A percentile compares a stretch with the other conserved stretches of the same genome.
phyloP scores from a whole-genome alignment of 1,284 basidiomycete genomes.

The Termitomyces sp. region DNA sequence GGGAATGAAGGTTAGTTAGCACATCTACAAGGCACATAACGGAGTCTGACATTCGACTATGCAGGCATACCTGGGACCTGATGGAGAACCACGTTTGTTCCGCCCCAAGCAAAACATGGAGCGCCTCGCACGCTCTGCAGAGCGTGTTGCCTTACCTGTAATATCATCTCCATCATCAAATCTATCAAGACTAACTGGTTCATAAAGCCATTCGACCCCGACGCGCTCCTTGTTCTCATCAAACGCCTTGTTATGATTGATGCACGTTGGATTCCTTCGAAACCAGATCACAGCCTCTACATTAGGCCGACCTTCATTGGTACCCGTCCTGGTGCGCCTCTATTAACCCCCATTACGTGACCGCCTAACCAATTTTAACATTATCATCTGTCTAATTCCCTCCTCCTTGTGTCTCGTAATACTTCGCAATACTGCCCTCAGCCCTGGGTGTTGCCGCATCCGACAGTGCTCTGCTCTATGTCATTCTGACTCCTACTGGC shows the following conservation, averaged over 20 bases:
- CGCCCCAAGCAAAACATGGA: conserved; percentile 80
- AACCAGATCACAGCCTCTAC: conserved; percentile 71
- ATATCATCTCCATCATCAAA: background rate
- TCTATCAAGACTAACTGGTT: background rate
- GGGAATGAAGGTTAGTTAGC: conserved; percentile 70
- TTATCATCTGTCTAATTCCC: background rate
- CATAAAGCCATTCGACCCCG: conserved; percentile 55
- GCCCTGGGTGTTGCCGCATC: conserved; percentile 68
- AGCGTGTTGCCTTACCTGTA: conserved; percentile 61
- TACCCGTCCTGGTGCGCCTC: conserved; percentile 53
- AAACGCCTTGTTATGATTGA: conserved; percentile 67
- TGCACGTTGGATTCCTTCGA: conserved; percentile 68
- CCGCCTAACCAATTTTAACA: background rate
- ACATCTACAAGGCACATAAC: background rate
- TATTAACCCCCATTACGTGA: background rate
- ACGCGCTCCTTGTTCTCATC: conserved; percentile 64
- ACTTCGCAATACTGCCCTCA: conserved; percentile 15
- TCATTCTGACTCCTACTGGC: conserved; percentile 62
- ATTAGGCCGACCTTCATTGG: conserved; percentile 82
- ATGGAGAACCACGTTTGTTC: conserved; percentile 66
- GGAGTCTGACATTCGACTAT: background rate
- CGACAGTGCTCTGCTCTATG: conserved; percentile 66
- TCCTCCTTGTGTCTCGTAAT: background rate
- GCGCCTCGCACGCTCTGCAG: conserved; percentile 58
- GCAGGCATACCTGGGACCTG: conserved; percentile 69